A percentile compares a stretch with the other conserved stretches of the same genome.
Evolutionary conservation across 805 yeast genomes (phyloP).

Genomic region (Trichomonascus vanleenenianus): DNA sequence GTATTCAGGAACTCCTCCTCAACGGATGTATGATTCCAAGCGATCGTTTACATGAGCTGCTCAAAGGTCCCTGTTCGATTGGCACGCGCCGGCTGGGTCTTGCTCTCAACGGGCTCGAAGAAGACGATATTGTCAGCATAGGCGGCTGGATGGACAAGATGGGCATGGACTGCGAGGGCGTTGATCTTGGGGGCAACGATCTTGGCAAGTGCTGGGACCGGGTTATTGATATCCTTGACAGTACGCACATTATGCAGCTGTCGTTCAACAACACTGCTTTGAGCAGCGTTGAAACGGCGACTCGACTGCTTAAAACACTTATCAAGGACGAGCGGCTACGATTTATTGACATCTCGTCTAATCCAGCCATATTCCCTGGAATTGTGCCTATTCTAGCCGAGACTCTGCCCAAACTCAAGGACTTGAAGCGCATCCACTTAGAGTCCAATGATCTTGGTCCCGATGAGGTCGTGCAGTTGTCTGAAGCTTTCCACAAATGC

Average conservation of each 20-base stretch:
- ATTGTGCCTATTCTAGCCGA: conserved; percentile 50
- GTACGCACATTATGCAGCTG: conserved; percentile 36
- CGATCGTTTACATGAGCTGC: conserved; percentile 46
- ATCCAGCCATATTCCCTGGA: conserved; percentile 58
- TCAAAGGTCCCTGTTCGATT: conserved; percentile 47
- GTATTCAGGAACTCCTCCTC: conserved; percentile 69
- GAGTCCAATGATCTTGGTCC: conserved; percentile 58
- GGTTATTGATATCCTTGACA: conserved; percentile 12
- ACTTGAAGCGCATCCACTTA: conserved; percentile 58
- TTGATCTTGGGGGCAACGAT: conserved; percentile 83
- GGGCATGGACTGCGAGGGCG: conserved; percentile 47
- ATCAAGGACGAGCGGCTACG: conserved; percentile 46
- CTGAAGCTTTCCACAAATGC: conserved; percentile 66
- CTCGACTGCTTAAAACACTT: conserved; percentile 42
- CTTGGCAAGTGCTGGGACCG: conserved; percentile 16
- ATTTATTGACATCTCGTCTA: conserved; percentile 69
- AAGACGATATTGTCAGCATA: conserved; percentile 49
- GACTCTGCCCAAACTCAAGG: conserved; percentile 60
- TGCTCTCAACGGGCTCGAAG: conserved; percentile 61
- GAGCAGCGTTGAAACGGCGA: conserved; percentile 34
- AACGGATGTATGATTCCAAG: conserved; percentile 61
- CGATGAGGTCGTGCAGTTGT: conserved; percentile 48
- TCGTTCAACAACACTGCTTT: conserved; percentile 62
- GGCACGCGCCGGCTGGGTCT: conserved; percentile 62
- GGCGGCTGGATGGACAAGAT: conserved; percentile 49